Evolutionary conservation across 2,329 filamentous ascomycete species (phyloP), one percentile per base, ranked within the genome.

Genomic region (Bertia moriformis): DNA sequence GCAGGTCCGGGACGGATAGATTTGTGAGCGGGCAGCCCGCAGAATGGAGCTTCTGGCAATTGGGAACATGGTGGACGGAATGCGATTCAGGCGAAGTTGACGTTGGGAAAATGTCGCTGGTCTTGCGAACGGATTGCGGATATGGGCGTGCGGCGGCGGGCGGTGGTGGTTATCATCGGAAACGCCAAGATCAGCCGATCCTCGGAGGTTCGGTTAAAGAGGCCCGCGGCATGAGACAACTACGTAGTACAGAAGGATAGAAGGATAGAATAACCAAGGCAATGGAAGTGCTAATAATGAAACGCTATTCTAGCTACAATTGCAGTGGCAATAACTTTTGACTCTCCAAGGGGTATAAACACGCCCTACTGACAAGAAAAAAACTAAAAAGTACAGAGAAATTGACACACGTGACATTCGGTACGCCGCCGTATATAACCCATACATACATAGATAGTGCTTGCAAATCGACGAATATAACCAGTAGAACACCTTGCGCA

Each of bases 171-270:
- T 56, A 56, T 55, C 52, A 43, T 55, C 53, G 54, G 51, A 39
- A n/a, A 45, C 52, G 51, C 53, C 56, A 57, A 53, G 46, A 48
- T 46, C 51, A 51, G 52, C 48, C 50, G 46, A 46, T 55, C 53
- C 24, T n/a, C 10, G 24, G 52, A 50, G 52, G 41, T 46, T 56
- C 52, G 54, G 54, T 45, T 55, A 56, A 54, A 43, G 24, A 24
- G 17, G 15, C 27, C 37, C 10, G n/a, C 10, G 10, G 10, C 39
- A 27, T 38, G 29, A 13, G 36, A 18, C 19, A 18, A 33, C n/a
- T 29, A 29, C 24, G 24, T 29, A 29, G 10, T 29, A n/a, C n/a
- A n/a, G n/a, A n/a, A n/a, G n/a, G n/a, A n/a, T n/a, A n/a, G n/a
- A n/a, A n/a, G n/a, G n/a, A n/a, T n/a, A n/a, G n/a, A n/a, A n/a